Conservation (phyloP, 1,284 basidiomycete genomes). For the Ganoderma boninense region DNA sequence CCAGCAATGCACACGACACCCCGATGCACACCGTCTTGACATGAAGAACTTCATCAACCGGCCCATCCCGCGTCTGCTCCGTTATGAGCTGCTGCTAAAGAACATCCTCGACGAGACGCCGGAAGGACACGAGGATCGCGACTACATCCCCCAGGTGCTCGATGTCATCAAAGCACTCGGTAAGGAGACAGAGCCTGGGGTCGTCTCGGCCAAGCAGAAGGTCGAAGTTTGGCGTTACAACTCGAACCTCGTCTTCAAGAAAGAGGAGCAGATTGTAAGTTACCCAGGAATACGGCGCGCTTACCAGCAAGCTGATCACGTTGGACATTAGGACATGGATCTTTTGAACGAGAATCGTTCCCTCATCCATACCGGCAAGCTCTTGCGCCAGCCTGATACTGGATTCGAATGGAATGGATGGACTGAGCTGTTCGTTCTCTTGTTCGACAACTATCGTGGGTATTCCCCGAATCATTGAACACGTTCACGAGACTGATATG, state of each 20-base stretch:
- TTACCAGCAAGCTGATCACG: neutral
- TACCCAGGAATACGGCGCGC: neutral
- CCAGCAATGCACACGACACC: conserved; percentile 75
- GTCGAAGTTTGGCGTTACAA: conserved; percentile 90
- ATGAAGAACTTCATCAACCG: conserved; percentile 92
- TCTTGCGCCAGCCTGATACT: conserved; percentile 87
- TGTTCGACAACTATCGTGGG: conserved; percentile 94
- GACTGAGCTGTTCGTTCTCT: conserved; percentile 86
- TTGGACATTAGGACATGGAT: conserved; percentile 78
- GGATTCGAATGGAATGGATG: conserved; percentile 83
- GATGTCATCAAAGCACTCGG: conserved; percentile 87
- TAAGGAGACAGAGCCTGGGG: conserved; percentile 87
- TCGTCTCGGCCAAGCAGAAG: conserved; percentile 84
- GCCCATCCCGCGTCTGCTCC: conserved; percentile 87
- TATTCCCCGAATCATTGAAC: neutral
- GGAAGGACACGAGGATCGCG: conserved; percentile 78
- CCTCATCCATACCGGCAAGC: conserved; percentile 82
- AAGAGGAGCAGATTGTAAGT: conserved; percentile 80
- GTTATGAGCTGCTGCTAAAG: conserved; percentile 89
- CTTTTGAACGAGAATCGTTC: conserved; percentile 84
- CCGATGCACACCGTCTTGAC: conserved; percentile 80
- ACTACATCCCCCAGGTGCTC: conserved; percentile 83
- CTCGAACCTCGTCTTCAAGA: conserved; percentile 80
- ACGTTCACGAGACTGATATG: neutral
- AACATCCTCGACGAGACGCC: conserved; percentile 80